Evolutionary conservation across 768 basidiomycete genomes (phyloP).

Genomic region (Dioszegia aurantiaca): DNA sequence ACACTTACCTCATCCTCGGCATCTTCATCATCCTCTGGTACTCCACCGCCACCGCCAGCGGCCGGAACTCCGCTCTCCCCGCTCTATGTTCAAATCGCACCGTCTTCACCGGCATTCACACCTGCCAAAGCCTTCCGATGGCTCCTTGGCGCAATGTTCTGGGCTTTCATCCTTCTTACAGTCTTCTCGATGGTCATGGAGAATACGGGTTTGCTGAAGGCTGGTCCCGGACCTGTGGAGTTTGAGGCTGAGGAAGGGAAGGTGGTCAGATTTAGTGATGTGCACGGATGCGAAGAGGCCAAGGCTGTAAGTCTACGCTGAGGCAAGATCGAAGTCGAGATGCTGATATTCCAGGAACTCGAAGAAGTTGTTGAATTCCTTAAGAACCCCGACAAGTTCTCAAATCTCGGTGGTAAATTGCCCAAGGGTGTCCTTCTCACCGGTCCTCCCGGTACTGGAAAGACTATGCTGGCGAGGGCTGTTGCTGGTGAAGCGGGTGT

Average conservation of each 20-base stretch:
- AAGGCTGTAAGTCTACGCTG: constrained; percentile 64
- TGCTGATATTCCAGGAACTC: constrained; percentile 63
- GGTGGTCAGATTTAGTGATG: constrained; percentile 85
- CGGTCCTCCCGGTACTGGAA: constrained; percentile 70
- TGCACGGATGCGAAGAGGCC: constrained; percentile 96
- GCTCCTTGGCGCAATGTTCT: constrained; percentile 33
- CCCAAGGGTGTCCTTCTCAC: constrained; percentile 81
- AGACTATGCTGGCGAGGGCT: constrained; percentile 95
- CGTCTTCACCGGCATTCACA: constrained; percentile 34
- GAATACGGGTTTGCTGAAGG: constrained; percentile 88
- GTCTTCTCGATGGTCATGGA: constrained; percentile 85
- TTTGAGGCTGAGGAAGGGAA: constrained; percentile 77
- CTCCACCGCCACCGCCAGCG: constrained; percentile 57
- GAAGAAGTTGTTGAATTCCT: constrained; percentile 93
- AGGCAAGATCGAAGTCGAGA: background rate
- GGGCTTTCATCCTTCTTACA: constrained; percentile 62
- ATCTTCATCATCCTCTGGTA: constrained; percentile 61
- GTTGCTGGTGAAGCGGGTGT: constrained; percentile 98
- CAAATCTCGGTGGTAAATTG: constrained; percentile 85
- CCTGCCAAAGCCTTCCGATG: constrained; percentile 34
- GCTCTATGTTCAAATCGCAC: constrained; percentile 47
- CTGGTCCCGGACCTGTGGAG: constrained; percentile 68
- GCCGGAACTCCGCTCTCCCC: constrained; percentile 44
- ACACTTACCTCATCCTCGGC: constrained; percentile 49
- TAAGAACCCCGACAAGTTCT: constrained; percentile 86